Base-by-base conservation (phyloP, 495 filamentous ascomycete species). In the Penicillium atrosanguineum region DNA sequence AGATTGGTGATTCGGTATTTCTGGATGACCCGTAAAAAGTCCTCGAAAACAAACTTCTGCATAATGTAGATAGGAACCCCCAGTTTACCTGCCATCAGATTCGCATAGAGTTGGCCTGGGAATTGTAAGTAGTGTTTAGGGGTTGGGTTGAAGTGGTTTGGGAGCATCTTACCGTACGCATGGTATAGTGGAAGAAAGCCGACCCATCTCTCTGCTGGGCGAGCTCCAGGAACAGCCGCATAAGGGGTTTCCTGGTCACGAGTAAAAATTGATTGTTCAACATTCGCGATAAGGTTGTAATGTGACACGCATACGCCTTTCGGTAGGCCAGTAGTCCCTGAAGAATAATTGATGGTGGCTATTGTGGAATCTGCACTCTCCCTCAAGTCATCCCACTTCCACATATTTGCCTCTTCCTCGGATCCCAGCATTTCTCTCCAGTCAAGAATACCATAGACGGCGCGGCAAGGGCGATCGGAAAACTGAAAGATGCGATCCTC, bases 281-380 rank as follows among this genome's bases (percentile, higher is more conserved):
- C 54, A 61, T 92, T 90, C 39, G 87, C 67, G 7, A 91, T 79
- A 49, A 49, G 14, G 20, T 49, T 41, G 15, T 15, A 59, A 68
- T 96, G 91, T 25, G 79, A 85, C 1, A 95, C 68, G 81, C 87
- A 87, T 20, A 94, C 91, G 3, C 90, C 91, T 67, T 96, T 96
- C 1, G 90, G 90, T 47, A 87, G 68, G 3, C 91, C 91, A 0
- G 91, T 95, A 0, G 91, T 95, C 15, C 91, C 91, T 20, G 84
- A 89, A 34, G 80, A 86, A 65, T 95, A 96, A 45, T 87, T 87
- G 48, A 90, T 69, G 74, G 37, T 91, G 78, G 80, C 59, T 18
- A 75, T 61, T 44, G 78, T 74, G 2, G 23, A 23, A 16, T 64
- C 68, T 19, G 60, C 61, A 0, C 75, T 67, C 14, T 69, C 48